These are phyloP conservation scores for Fragaria vesca DNA, from an alignment of 306 rosid genomes.

Conservation along the genomic window DNA sequence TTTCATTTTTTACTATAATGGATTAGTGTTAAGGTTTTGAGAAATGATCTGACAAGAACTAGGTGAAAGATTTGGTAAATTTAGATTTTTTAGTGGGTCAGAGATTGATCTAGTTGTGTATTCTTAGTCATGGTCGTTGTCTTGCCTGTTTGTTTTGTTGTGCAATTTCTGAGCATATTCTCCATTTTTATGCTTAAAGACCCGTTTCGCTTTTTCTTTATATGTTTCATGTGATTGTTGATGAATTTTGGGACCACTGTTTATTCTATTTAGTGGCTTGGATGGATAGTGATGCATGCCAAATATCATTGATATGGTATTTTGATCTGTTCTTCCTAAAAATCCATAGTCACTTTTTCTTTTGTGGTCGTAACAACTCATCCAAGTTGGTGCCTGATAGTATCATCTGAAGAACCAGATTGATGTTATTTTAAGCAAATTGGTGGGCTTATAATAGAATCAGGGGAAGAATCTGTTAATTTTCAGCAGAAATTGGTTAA, in stretches of 20 bases:
- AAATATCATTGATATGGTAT: not conserved
- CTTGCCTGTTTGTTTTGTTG: conserved; percentile 8
- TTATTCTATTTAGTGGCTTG: conserved; percentile 5
- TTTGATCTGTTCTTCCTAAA: not conserved
- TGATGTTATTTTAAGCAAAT: not conserved
- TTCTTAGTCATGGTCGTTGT: conserved; percentile 8
- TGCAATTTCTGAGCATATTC: not conserved
- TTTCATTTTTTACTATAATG: not conserved
- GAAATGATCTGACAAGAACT: too few species aligned
- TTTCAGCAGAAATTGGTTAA: not conserved
- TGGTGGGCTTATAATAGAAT: not conserved
- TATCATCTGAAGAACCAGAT: not conserved
- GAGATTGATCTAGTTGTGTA: not conserved
- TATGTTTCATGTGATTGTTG: conserved; percentile 1
- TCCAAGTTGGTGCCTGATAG: not conserved
- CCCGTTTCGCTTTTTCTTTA: not conserved
- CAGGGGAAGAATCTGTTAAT: not conserved
- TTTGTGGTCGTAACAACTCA: not conserved
- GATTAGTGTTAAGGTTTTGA: not conserved
- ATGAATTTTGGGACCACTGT: conserved; percentile 5
- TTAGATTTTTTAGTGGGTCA: not conserved
- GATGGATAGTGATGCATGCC: not conserved
- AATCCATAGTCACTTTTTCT: not conserved
- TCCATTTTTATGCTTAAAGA: not conserved
- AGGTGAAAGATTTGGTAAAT: not conserved